Evolutionary conservation across 2,329 filamentous ascomycete genomes (phyloP).

Genomic region (Lojkania enalia): DNA sequence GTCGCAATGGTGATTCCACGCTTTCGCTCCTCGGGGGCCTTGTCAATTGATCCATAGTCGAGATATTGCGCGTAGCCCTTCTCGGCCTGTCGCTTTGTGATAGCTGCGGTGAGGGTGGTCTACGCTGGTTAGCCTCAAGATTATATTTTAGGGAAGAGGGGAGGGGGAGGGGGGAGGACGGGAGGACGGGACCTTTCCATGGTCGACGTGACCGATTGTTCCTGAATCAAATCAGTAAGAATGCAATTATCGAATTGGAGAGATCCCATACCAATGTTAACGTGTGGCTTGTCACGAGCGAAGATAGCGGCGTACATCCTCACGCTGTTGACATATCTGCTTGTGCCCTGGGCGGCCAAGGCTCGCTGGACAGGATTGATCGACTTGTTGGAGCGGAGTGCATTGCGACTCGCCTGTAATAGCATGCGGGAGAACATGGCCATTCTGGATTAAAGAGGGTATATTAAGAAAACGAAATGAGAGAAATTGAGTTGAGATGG

Average conservation of each 20-base stretch:
- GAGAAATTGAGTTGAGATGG: slow-evolving; percentile 29
- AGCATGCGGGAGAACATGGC: slow-evolving; percentile 81
- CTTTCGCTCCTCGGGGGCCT: slow-evolving; percentile 98
- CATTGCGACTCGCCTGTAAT: slow-evolving; percentile 77
- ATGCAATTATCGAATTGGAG: slow-evolving; percentile 68
- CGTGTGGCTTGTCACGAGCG: slow-evolving; percentile 92
- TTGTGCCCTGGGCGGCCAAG: slow-evolving; percentile 64
- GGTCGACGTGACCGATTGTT: slow-evolving; percentile 99
- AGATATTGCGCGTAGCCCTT: slow-evolving; percentile 94
- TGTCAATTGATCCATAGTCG: slow-evolving; percentile 97
- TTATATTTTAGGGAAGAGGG: no score
- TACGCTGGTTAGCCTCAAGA: slow-evolving; percentile 49
- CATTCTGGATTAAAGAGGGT: slow-evolving; percentile 61
- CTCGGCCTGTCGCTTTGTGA: slow-evolving; percentile 96
- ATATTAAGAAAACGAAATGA: slow-evolving; percentile 32
- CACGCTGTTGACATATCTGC: slow-evolving; percentile 66
- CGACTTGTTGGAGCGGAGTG: slow-evolving; percentile 66
- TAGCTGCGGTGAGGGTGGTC: slow-evolving; percentile 97
- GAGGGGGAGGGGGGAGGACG: slow-evolving; percentile 16
- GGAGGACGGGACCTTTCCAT: slow-evolving; percentile 77
- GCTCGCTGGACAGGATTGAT: slow-evolving; percentile 77
- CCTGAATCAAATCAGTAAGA: slow-evolving; percentile 51
- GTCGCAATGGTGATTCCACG: slow-evolving; percentile 99
- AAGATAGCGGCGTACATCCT: slow-evolving; percentile 68
- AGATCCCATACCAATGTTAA: slow-evolving; percentile 84